Evolutionary conservation across 2,329 filamentous ascomycete genomes (phyloP), one percentile per base, ranked within the genome.

Genomic region (Hypoxylon sp.): DNA sequence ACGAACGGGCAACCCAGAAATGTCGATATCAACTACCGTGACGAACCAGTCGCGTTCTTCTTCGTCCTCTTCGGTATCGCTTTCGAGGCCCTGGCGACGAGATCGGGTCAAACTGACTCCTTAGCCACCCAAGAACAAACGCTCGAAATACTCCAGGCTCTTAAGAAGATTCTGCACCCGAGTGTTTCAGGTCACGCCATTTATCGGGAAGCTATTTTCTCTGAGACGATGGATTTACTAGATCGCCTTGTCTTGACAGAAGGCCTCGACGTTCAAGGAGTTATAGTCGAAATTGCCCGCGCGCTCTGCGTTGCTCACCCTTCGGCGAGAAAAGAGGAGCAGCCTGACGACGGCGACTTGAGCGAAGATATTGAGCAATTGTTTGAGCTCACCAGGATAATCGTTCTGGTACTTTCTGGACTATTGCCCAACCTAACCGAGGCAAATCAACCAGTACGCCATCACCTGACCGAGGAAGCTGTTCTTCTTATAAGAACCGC

Each of bases 351-450:
- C 58, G 90, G 91, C 14, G 92, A 96, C 78, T 84, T 99, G 10
- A 97, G 94, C 0, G 96, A 99, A 76, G 96, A 99, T 77, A 97
- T 99, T 70, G 96, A 99, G 77, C 96, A 99, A 80, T 86, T 99
- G 0, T 99, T 99, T 75, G 96, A 99, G 80, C 85, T 99, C 51
- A 99, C 96, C 0, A 89, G 96, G 71, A 97, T 98, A 77, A 98
- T 98, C 70, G 95, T 98, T 14, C 85, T 99, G 8, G 95, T 98
- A 1, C 85, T 99, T 29, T 92, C 94, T 0, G 94, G 94, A 0
- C 84, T 98, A 42, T 84, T 99, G 22, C 96, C 97, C 3, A 97
- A 95, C 67, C 84, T 97, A 3, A 88, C 88, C 3, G 91, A 93
- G 67, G 83, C 85, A 53, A 89, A 87, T 37, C 88, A 87, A 71